A percentile compares a stretch with the other conserved stretches of the same genome.
These are phyloP conservation scores for Rutidosis leptorrhynchoides DNA, from an alignment of 129 eudicot species.

Conservation along the genomic window DNA sequence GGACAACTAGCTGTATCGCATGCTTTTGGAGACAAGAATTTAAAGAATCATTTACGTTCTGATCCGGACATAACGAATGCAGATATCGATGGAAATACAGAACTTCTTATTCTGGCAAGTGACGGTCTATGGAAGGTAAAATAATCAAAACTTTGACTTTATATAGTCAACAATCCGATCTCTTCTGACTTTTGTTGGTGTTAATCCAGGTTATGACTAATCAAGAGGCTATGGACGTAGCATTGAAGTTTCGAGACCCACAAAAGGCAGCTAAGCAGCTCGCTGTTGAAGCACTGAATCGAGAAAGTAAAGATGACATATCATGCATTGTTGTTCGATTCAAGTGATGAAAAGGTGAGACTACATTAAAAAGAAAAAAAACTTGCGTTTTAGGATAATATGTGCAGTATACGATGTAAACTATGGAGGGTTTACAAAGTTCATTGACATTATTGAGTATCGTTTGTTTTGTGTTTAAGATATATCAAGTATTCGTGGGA, in stretches of 20 bases:
- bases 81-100: conserved; percentile 48
- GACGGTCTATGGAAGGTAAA: conserved; percentile 85
- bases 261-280: no score
- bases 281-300: no score
- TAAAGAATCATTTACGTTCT: conserved; percentile 59
- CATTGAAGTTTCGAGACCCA: no score
- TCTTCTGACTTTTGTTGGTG: conserved; percentile 11
- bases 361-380: conserved; percentile 17
- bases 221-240: conserved; percentile 77
- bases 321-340: conserved; percentile 83
- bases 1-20: conserved; percentile 89
- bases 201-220: conserved; percentile 71
- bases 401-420: conserved; percentile 39
- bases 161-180: conserved; percentile 1
- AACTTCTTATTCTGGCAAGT: conserved; percentile 73
- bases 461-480: no score
- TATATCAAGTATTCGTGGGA: conserved; percentile 1
- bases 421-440: conserved; percentile 35
- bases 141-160: conserved; percentile 1
- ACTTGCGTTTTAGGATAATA: conserved; percentile 28
- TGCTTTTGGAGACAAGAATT: conserved; percentile 84
- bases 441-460: conserved; percentile 17
- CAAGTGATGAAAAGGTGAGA: conserved; percentile 31
- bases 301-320: no score
- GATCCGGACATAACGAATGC: conserved; percentile 64